phyloP scores from a whole-genome alignment of 495 filamentous ascomycete species.

The Penicillium chermesinum region DNA sequence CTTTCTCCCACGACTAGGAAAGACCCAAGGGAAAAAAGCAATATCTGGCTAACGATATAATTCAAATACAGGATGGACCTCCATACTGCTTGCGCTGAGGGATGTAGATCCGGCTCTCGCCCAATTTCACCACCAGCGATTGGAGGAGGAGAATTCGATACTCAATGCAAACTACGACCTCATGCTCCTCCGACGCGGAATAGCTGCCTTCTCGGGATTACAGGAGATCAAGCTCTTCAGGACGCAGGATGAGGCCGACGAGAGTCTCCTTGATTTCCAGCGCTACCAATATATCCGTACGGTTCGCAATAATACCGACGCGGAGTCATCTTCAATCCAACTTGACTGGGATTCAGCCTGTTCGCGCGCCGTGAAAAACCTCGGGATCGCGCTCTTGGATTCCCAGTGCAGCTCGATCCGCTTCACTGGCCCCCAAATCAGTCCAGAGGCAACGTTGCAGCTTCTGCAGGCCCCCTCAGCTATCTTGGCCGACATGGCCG shows the following conservation, averaged over 20 bases:
- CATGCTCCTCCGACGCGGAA: conserved; percentile 47
- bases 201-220: conserved; percentile 53
- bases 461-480: conserved; percentile 43
- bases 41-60: conserved; percentile 15
- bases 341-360: conserved; percentile 62
- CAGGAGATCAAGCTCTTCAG: conserved; percentile 63
- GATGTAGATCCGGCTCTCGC: conserved; percentile 18
- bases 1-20: background rate
- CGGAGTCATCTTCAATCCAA: conserved; percentile 17
- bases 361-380: conserved; percentile 53
- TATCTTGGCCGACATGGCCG: conserved; percentile 48
- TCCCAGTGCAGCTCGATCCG: conserved; percentile 51
- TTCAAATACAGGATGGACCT: conserved; percentile 28
- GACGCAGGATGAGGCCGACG: conserved; percentile 55
- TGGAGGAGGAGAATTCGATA: conserved; percentile 30
- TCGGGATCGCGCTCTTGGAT: conserved; percentile 52
- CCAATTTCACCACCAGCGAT: conserved; percentile 26
- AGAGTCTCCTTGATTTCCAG: conserved; percentile 41
- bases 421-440: conserved; percentile 62
- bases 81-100: conserved; percentile 19
- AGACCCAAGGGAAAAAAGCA: background rate
- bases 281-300: conserved; percentile 16
- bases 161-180: conserved; percentile 27
- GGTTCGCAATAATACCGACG: background rate
- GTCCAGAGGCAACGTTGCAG: conserved; percentile 51